These are phyloP conservation scores for Paspalum notatum DNA, from an alignment of 176 grass and related monocot genomes.

Conservation along the genomic window DNA sequence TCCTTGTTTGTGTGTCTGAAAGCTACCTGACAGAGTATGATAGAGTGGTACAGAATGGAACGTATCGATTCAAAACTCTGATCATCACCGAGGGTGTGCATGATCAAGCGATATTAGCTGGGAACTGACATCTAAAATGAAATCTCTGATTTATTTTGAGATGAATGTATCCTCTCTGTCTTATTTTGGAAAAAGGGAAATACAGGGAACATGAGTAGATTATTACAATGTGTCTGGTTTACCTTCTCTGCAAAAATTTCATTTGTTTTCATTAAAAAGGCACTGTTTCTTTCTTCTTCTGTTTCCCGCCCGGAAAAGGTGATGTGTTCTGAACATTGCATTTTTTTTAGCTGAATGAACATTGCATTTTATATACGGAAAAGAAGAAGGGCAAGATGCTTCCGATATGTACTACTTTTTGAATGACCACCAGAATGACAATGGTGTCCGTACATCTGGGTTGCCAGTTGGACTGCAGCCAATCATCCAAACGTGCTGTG, in stretches of 20 bases:
- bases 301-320: neutral
- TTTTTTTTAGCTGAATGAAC: too few relatives aligned
- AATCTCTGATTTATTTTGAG: neutral
- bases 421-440: neutral
- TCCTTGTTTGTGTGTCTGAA: neutral
- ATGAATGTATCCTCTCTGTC: neutral
- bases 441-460: conserved; percentile 1
- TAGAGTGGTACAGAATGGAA: neutral
- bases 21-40: neutral
- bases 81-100: neutral
- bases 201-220: neutral
- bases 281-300: neutral
- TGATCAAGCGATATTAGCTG: neutral
- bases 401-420: neutral
- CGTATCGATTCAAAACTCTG: neutral
- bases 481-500: conserved; percentile 6
- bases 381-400: neutral
- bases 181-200: neutral
- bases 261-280: neutral
- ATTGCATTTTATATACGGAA: too few relatives aligned
- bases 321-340: neutral
- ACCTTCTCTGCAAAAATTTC: neutral
- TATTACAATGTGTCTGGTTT: neutral
- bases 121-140: neutral
- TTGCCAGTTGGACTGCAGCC: conserved; percentile 10